Evolutionary conservation across 331 rosid species (phyloP).

Genomic region (Acacia concinna): DNA sequence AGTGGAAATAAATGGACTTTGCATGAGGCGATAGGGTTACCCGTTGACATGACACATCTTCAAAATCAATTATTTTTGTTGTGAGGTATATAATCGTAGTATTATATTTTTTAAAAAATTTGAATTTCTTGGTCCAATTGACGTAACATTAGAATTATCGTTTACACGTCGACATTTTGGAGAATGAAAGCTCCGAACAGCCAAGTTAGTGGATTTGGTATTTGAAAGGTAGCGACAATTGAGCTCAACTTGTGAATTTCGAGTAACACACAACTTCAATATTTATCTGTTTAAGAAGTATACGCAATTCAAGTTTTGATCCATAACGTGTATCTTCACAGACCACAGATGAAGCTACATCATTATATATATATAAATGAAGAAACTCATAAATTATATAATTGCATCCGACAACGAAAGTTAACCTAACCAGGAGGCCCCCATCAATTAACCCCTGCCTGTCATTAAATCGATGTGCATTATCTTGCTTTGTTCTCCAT

Average conservation of each 20-base stretch:
- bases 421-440: slow-evolving; percentile 35
- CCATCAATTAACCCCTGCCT: not conserved
- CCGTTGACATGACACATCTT: not conserved
- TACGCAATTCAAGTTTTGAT: not conserved
- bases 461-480: not conserved
- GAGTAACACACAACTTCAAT: not conserved
- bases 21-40: not conserved
- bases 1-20: not conserved
- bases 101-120: too few species aligned
- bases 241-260: not conserved
- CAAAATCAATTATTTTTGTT: not conserved
- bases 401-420: slow-evolving; percentile 36
- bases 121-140: not conserved
- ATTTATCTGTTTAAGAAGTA: not conserved
- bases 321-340: slow-evolving; percentile 31
- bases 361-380: not conserved
- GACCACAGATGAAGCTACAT: slow-evolving; percentile 23
- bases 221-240: not conserved
- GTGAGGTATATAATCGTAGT: too few species aligned
- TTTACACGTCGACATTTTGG: not conserved
- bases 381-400: not conserved
- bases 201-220: not conserved
- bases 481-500: not conserved
- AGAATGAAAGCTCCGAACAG: not conserved
- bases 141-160: not conserved